phyloP scores from a whole-genome alignment of 1,284 basidiomycete species.

The Moesziomyces antarcticus region DNA sequence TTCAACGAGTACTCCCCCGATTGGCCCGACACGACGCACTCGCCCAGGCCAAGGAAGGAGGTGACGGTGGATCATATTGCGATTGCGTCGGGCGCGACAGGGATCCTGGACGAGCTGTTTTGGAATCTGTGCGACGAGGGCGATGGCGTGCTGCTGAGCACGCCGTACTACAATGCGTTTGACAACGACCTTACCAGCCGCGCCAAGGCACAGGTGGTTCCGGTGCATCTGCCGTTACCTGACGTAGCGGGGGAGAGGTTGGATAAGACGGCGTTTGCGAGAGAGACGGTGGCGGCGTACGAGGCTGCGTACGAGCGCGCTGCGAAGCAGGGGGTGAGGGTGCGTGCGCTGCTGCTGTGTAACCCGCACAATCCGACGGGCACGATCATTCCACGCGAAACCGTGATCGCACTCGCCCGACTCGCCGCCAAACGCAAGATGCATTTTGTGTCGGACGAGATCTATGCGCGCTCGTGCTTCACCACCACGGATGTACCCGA shows the following conservation, averaged over 20 bases:
- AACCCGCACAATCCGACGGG: constrained; percentile 61
- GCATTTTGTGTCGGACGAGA: constrained; percentile 60
- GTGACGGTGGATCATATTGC: constrained; percentile 50
- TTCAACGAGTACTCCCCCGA: constrained; percentile 39
- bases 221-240: constrained; percentile 27
- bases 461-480: constrained; percentile 56
- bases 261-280: constrained; percentile 13
- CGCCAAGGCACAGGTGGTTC: constrained; percentile 34
- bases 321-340: constrained; percentile 16
- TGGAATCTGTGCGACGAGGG: constrained; percentile 48
- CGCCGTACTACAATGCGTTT: constrained; percentile 58
- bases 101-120: constrained; percentile 52
- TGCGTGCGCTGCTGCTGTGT: constrained; percentile 48
- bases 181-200: constrained; percentile 47
- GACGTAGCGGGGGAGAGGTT: constrained; percentile 2
- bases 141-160: constrained; percentile 52
- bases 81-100: constrained; percentile 52
- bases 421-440: constrained; percentile 51
- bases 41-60: constrained; percentile 32
- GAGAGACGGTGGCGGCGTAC: constrained; percentile 35
- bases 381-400: constrained; percentile 49
- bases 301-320: constrained; percentile 40
- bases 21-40: constrained; percentile 27
- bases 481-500: constrained; percentile 13
- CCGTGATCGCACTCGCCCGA: constrained; percentile 43